These are phyloP conservation scores for Xylaria longipes DNA, from an alignment of 495 filamentous ascomycete species.

Conservation along the genomic window DNA sequence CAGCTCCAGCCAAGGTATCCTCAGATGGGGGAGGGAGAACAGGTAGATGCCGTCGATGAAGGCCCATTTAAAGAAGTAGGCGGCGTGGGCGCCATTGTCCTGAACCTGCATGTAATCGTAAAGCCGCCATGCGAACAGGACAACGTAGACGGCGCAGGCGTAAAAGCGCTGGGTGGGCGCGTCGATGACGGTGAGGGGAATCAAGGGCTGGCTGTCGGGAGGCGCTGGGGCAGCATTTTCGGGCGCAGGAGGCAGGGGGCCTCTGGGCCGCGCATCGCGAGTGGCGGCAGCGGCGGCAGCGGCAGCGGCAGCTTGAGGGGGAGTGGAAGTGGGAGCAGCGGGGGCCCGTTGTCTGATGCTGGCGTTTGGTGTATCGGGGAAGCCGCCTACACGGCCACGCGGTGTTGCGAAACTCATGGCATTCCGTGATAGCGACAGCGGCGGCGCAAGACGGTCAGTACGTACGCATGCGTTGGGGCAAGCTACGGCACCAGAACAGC, in stretches of 20 bases:
- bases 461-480: background rate
- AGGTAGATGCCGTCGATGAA: slow-evolving; percentile 81
- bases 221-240: slow-evolving; percentile 34
- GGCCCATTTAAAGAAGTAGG: slow-evolving; percentile 92
- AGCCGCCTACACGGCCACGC: slow-evolving; percentile 49
- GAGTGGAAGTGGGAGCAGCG: slow-evolving; percentile 15
- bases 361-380: slow-evolving; percentile 46
- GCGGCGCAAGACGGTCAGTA: slow-evolving; percentile 28
- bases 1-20: slow-evolving; percentile 96
- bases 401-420: slow-evolving; percentile 52
- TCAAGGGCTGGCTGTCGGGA: slow-evolving; percentile 62
- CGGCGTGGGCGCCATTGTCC: slow-evolving; percentile 78
- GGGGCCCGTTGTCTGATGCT: slow-evolving; percentile 34
- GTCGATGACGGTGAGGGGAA: slow-evolving; percentile 78
- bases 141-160: slow-evolving; percentile 74
- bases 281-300: slow-evolving; percentile 1
- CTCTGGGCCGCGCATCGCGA: slow-evolving; percentile 24
- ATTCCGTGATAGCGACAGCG: slow-evolving; percentile 44
- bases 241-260: slow-evolving; percentile 46
- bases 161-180: slow-evolving; percentile 89
- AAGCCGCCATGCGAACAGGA: slow-evolving; percentile 76
- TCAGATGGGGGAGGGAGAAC: slow-evolving; percentile 80
- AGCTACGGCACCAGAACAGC: background rate
- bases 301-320: slow-evolving; percentile 17
- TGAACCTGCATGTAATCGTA: slow-evolving; percentile 80